Percentiles rank a stretch among this genome's conserved stretches.
Evolutionary conservation across 148 eudicot species (phyloP).

Genomic region (Diospyros kaki): DNA sequence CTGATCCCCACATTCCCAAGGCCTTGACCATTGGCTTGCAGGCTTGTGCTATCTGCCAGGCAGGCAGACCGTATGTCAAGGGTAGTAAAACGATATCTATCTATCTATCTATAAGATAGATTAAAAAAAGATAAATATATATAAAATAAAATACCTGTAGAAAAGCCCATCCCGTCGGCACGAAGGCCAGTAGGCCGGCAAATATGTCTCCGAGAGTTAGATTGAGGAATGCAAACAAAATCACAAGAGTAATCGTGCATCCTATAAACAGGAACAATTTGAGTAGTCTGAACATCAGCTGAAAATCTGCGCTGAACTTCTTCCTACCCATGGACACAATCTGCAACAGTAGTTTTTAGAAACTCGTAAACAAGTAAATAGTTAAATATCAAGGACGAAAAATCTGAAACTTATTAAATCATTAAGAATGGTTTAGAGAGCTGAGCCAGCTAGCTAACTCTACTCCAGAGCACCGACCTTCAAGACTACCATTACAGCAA

Average conservation of each 20-base stretch:
- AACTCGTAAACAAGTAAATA: too few relatives aligned
- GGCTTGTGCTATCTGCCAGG: slow-evolving; percentile 59
- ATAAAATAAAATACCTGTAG: slow-evolving; percentile 34
- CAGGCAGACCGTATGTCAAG: not conserved
- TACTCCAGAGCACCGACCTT: slow-evolving; percentile 36
- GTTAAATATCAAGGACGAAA: too few relatives aligned
- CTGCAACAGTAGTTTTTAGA: slow-evolving; percentile 31
- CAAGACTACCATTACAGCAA: slow-evolving; percentile 58
- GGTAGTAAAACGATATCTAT: too few relatives aligned
- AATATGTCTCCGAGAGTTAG: slow-evolving; percentile 68
- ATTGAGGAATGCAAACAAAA: slow-evolving; percentile 50
- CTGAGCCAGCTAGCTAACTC: not conserved
- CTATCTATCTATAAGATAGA: too few relatives aligned
- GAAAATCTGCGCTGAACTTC: slow-evolving; percentile 81
- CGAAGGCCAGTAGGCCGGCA: slow-evolving; percentile 59
- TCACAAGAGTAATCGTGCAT: slow-evolving; percentile 38
- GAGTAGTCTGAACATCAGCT: slow-evolving; percentile 72
- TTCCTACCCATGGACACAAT: slow-evolving; percentile 71
- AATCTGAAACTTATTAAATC: too few relatives aligned
- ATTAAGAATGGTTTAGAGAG: not conserved
- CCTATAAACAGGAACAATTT: slow-evolving; percentile 66
- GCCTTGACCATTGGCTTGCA: slow-evolving; percentile 51
- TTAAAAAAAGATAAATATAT: too few relatives aligned
- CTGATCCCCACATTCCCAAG: slow-evolving; percentile 69
- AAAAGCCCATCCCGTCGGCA: slow-evolving; percentile 86